Conservation (phyloP, 257 asterid genomes). For the Solanum sitiens region DNA sequence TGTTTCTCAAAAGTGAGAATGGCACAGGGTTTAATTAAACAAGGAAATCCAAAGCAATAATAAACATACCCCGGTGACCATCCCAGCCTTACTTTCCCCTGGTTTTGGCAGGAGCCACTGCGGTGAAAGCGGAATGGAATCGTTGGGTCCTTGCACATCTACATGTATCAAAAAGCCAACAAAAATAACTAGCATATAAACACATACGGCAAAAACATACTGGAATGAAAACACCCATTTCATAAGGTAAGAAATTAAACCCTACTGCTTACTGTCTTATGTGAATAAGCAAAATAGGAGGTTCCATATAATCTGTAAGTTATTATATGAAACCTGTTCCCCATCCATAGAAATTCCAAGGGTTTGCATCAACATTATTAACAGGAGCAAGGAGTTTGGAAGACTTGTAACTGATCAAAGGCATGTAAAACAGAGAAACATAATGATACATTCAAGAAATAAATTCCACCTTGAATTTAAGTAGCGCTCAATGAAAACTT, state of each 20-base stretch:
- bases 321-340: background rate
- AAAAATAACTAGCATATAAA: background rate
- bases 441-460: background rate
- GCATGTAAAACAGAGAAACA: background rate
- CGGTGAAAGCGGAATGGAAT: constrained; percentile 85
- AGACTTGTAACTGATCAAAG: background rate
- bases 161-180: constrained; percentile 4
- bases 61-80: constrained; percentile 51
- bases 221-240: background rate
- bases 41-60: background rate
- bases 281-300: background rate
- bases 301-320: background rate
- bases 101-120: constrained; percentile 91
- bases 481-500: background rate
- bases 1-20: background rate
- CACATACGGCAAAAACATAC: background rate
- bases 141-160: constrained; percentile 67
- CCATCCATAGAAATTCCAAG: background rate
- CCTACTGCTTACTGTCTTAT: background rate
- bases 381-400: background rate
- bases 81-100: constrained; percentile 72
- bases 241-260: background rate
- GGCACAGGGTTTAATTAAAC: background rate
- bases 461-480: background rate
- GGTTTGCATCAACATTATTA: background rate